phyloP scores from a whole-genome alignment of 805 yeast genomes.

The Lachancea mirantina region DNA sequence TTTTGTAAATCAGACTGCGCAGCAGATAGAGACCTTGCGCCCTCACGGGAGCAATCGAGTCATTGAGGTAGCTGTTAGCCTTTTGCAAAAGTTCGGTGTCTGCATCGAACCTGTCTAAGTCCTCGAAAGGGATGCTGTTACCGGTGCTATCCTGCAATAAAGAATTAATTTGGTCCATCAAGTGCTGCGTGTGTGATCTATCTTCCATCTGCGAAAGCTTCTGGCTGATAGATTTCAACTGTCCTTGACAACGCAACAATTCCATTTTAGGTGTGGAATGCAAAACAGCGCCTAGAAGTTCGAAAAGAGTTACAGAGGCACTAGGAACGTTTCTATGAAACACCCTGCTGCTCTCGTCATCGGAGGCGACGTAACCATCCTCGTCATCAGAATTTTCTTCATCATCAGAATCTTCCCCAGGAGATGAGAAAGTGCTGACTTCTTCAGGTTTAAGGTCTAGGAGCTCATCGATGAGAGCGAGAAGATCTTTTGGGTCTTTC shows the following conservation, averaged over 20 bases:
- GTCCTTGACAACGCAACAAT: slow-evolving; percentile 14
- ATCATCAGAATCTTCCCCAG: slow-evolving; percentile 29
- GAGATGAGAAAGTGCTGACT: slow-evolving; percentile 22
- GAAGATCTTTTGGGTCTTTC: slow-evolving; percentile 45
- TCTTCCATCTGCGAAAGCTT: slow-evolving; percentile 10
- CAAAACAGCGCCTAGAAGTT: slow-evolving; percentile 33
- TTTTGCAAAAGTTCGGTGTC: slow-evolving; percentile 40
- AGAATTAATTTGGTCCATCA: slow-evolving; percentile 11
- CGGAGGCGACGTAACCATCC: slow-evolving; percentile 23
- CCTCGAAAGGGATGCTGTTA: neutral
- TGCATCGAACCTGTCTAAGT: slow-evolving; percentile 7
- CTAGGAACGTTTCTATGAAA: slow-evolving; percentile 19
- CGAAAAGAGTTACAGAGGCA: slow-evolving; percentile 31
- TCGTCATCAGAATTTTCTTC: slow-evolving; percentile 21
- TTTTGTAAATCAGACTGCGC: slow-evolving; percentile 44
- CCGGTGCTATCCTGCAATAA: neutral
- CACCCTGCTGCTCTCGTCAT: slow-evolving; percentile 23
- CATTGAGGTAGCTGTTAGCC: slow-evolving; percentile 64
- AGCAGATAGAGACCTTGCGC: slow-evolving; percentile 77
- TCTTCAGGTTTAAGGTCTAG: slow-evolving; percentile 21
- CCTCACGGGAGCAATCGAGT: slow-evolving; percentile 73
- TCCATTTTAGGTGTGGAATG: slow-evolving; percentile 22
- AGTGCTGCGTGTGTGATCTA: slow-evolving; percentile 2
- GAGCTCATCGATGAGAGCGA: slow-evolving; percentile 42
- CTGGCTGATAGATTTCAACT: slow-evolving; percentile 28